Percentiles rank a stretch among this genome's conserved stretches.
phyloP scores from a whole-genome alignment of 148 eudicot species.

The Fagopyrum tataricum region DNA sequence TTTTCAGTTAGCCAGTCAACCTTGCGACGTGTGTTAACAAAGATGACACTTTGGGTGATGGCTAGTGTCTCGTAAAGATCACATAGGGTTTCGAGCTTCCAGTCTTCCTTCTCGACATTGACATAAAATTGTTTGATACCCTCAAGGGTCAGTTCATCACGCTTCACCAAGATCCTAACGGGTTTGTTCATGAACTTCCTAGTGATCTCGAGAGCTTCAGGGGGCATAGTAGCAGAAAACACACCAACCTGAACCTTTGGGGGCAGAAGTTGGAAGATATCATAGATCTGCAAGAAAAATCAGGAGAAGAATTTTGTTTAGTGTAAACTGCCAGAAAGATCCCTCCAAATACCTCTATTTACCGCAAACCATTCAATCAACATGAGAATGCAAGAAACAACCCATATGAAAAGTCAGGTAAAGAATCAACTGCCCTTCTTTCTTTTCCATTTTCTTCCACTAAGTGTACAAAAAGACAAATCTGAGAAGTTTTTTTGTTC shows the following conservation, averaged over 20 bases:
- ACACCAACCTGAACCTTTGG: conserved; percentile 24
- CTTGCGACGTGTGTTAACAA: conserved; percentile 29
- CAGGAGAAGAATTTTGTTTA: neutral
- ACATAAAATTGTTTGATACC: conserved; percentile 22
- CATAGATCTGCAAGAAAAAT: conserved; percentile 19
- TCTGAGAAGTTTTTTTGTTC: too few species aligned
- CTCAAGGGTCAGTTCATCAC: conserved; percentile 32
- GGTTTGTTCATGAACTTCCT: conserved; percentile 31
- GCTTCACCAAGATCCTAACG: conserved; percentile 27
- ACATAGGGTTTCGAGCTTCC: conserved; percentile 15
- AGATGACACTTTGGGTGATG: conserved; percentile 25
- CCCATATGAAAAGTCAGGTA: too few species aligned
- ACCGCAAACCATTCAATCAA: too few species aligned
- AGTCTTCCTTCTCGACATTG: conserved; percentile 12
- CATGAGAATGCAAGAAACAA: too few species aligned
- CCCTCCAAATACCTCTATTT: too few species aligned
- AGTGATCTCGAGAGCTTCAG: conserved; percentile 24
- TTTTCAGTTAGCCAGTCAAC: conserved; percentile 31
- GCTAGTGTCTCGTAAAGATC: conserved; percentile 13
- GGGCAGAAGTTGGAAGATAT: conserved; percentile 29
- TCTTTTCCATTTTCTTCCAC: too few species aligned
- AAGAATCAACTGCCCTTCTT: too few species aligned
- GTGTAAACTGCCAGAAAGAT: too few species aligned
- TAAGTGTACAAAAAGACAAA: too few species aligned
- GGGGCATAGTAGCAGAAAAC: conserved; percentile 14